Evolutionary conservation across 2,329 filamentous ascomycete genomes (phyloP), one percentile per base, ranked within the genome.

Genomic region (Pseudocercospora macadamiae): DNA sequence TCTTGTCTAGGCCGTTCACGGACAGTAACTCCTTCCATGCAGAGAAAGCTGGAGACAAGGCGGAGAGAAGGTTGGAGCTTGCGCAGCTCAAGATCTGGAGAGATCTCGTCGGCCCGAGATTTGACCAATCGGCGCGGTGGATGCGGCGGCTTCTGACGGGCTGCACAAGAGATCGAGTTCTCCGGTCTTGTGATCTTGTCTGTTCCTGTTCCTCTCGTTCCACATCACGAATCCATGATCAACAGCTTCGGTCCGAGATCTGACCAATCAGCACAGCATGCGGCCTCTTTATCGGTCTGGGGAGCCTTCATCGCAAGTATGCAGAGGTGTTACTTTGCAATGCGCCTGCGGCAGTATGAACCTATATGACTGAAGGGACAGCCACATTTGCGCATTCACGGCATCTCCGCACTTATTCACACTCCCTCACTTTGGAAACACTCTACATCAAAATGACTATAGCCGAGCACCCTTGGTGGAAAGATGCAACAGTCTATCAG

Each of bases 401-500:
- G 14, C 51, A 36, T 12, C n/a, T n/a, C 28, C 18, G 34, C 34
- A 9, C 34, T 26, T 12, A 16, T 53, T 1, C n/a, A n/a, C n/a
- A n/a, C 25, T 39, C 25, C 21, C 21, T 53, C 34, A 36, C 4
- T 26, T 14, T 25, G 12, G 19, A 25, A 25, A 23, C 3, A 3
- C 34, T 42, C 34, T 42, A 23, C n/a, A 10, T 36, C 53, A 55
- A 32, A 14, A 57, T 52, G 48, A 57, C 48, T n/a, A 47, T 57
- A n/a, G 36, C 32, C 9, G 23, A 57, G 14, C 47, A 53, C 9
- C 49, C 45, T 10, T 76, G 73, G 73, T 76, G 74, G 74, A 76
- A 76, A 59, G 71, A 74, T 53, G 66, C 69, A 3, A 66, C 71
- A 1, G 70, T 75, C 10, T 76, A 75, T 25, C 80, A 84, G 70